Conservation (phyloP, 2,329 filamentous ascomycete genomes). For the Ophiostoma ips region DNA sequence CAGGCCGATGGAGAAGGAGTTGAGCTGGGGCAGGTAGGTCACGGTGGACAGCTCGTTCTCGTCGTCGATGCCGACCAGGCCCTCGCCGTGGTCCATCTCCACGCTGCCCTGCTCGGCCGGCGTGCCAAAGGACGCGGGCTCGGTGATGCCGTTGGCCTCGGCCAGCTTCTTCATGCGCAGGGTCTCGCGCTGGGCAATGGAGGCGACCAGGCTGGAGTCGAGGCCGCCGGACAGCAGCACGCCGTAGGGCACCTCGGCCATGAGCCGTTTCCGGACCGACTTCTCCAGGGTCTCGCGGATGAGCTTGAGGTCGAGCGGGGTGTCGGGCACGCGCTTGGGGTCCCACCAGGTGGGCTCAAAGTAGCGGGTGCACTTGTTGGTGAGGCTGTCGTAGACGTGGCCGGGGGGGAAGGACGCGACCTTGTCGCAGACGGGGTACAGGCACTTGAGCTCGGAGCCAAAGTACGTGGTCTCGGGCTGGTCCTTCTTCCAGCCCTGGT, state of each 20-base stretch:
- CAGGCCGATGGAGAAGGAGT: conserved; percentile 97
- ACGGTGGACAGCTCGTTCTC: conserved; percentile 79
- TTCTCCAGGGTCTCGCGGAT: conserved; percentile 75
- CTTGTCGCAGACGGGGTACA: conserved; percentile 88
- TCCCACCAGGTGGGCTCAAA: conserved; percentile 92
- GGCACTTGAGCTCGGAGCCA: conserved; percentile 88
- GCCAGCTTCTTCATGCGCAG: conserved; percentile 57
- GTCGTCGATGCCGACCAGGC: conserved; percentile 88
- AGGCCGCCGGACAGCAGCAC: conserved; percentile 89
- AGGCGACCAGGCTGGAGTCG: conserved; percentile 87
- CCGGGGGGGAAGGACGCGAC: conserved; percentile 90
- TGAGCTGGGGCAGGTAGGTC: conserved; percentile 84
- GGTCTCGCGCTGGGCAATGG: conserved; percentile 91
- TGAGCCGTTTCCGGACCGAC: conserved; percentile 87
- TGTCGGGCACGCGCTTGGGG: conserved; percentile 59
- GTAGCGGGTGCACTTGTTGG: conserved; percentile 71
- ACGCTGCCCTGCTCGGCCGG: conserved; percentile 24
- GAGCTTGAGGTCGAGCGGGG: conserved; percentile 68
- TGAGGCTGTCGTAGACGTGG: conserved; percentile 91
- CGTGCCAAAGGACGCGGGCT: conserved; percentile 31
- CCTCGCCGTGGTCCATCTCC: conserved; percentile 47
- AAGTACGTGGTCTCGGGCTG: conserved; percentile 84
- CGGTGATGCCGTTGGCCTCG: conserved; percentile 30
- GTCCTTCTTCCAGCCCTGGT: conserved; percentile 79
- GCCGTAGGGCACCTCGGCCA: conserved; percentile 97